These are phyloP conservation scores for Aspergillus novoparasiticus DNA, from an alignment of 2,329 filamentous ascomycete genomes.

Conservation along the genomic window DNA sequence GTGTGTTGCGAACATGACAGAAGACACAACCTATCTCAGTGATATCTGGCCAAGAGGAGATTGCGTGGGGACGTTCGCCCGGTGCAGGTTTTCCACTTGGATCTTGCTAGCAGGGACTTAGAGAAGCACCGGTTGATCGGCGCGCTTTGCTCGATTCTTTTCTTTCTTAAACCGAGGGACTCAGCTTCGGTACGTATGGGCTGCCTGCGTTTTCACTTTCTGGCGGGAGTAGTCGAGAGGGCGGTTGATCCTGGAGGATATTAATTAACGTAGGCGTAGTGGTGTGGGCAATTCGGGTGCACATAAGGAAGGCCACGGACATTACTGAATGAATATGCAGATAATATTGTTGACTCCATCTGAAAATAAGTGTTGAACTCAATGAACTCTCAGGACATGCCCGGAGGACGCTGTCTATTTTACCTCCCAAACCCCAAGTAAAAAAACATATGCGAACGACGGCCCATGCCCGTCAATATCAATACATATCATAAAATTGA, in stretches of 20 bases:
- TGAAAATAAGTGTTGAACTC: slow-evolving; percentile 15
- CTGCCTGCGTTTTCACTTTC: not conserved
- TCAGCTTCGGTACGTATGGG: not conserved
- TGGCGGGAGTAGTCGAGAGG: not conserved
- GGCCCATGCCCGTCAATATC: not conserved
- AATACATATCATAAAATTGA: slow-evolving; percentile 4
- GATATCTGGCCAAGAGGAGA: not conserved
- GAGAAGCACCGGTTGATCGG: slow-evolving; percentile 3
- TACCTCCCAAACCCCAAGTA: not conserved
- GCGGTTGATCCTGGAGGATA: not conserved
- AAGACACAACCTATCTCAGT: not conserved
- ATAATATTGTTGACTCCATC: slow-evolving; percentile 11
- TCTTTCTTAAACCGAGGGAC: not conserved
- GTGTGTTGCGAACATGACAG: not conserved
- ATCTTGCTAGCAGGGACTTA: slow-evolving; percentile 12
- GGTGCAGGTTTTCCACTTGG: slow-evolving; percentile 6
- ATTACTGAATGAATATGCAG: slow-evolving; percentile 1
- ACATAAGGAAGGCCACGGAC: slow-evolving; percentile 10
- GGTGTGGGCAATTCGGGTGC: slow-evolving; percentile 7
- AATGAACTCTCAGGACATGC: not conserved
- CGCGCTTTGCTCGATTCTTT: not conserved
- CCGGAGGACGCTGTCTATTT: not conserved
- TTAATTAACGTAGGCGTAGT: slow-evolving; percentile 16
- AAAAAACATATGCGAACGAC: not conserved
- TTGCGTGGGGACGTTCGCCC: slow-evolving; percentile 1